These are phyloP conservation scores for Lithospermum erythrorhizon DNA, from an alignment of 257 asterid species.

Conservation along the genomic window DNA sequence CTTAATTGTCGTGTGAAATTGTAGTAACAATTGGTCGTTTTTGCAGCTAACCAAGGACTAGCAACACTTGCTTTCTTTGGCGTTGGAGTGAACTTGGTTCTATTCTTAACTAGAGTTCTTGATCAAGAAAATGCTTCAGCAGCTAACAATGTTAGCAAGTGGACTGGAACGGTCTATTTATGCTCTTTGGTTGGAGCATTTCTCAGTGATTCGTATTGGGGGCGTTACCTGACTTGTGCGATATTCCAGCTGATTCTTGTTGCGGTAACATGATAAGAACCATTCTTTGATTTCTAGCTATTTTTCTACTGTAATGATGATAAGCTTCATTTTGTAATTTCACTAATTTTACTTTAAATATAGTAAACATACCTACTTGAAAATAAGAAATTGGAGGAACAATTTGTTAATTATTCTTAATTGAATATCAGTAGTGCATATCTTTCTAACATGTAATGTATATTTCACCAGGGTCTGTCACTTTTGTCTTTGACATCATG, in stretches of 20 bases:
- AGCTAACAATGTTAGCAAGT: neutral
- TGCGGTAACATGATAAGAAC: neutral
- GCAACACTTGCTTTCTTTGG: neutral
- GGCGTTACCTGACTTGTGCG: neutral
- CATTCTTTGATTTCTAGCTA: too few species aligned
- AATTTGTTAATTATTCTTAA: too few species aligned
- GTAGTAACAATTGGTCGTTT: neutral
- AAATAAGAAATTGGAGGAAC: too few species aligned
- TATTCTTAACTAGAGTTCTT: neutral
- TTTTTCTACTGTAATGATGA: too few species aligned
- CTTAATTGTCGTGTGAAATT: too few species aligned
- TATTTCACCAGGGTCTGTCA: constrained; percentile 29
- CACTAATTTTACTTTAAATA: too few species aligned
- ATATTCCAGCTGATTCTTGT: neutral
- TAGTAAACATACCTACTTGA: too few species aligned
- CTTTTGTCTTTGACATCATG: constrained; percentile 40
- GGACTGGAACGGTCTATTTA: neutral
- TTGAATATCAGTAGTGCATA: neutral
- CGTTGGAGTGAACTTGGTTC: neutral
- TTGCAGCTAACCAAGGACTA: neutral
- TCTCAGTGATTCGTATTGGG: neutral
- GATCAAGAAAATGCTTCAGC: neutral
- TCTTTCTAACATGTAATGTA: neutral
- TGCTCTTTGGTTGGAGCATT: neutral
- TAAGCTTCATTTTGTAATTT: too few species aligned